phyloP scores from a whole-genome alignment of 352 stramenopile genomes.

The Phytophthora sp. region DNA sequence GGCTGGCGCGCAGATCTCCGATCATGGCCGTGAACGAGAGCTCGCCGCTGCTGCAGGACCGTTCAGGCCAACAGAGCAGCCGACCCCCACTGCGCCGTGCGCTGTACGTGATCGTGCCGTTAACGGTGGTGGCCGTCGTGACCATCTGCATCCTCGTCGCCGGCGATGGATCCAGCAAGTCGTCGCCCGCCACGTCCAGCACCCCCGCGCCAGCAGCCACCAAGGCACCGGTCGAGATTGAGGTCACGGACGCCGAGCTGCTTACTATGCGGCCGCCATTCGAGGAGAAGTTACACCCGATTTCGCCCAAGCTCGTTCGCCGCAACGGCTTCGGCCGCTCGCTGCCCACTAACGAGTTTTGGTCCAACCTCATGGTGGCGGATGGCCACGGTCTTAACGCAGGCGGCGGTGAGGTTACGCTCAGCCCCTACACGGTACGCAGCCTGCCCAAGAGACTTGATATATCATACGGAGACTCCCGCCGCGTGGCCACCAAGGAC shows the following conservation, averaged over 20 bases:
- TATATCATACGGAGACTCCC: slow-evolving; percentile 83
- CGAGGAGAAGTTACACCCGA: slow-evolving; percentile 51
- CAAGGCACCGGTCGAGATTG: neutral
- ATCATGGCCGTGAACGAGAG: slow-evolving; percentile 47
- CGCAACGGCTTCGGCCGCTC: slow-evolving; percentile 47
- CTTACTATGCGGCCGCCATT: slow-evolving; percentile 69
- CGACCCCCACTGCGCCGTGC: slow-evolving; percentile 46
- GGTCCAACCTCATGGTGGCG: slow-evolving; percentile 87
- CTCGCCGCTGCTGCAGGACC: slow-evolving; percentile 57
- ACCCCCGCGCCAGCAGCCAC: neutral
- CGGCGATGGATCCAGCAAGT: slow-evolving; percentile 16
- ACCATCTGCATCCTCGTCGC: slow-evolving; percentile 53
- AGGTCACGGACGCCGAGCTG: slow-evolving; percentile 50
- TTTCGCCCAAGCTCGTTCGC: slow-evolving; percentile 68
- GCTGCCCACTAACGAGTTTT: slow-evolving; percentile 91
- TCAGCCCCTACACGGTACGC: slow-evolving; percentile 86
- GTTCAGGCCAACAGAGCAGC: slow-evolving; percentile 12
- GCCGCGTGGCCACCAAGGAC: slow-evolving; percentile 62
- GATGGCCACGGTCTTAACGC: slow-evolving; percentile 76
- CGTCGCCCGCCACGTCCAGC: slow-evolving; percentile 13
- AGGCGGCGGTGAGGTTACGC: slow-evolving; percentile 75
- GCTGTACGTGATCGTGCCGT: slow-evolving; percentile 61
- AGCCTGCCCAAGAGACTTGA: slow-evolving; percentile 72
- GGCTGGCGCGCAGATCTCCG: neutral
- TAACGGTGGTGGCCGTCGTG: slow-evolving; percentile 57